These are phyloP conservation scores for Kurtzmaniella quercitrusa DNA, from an alignment of 1,139 yeast genomes.

Conservation along the genomic window DNA sequence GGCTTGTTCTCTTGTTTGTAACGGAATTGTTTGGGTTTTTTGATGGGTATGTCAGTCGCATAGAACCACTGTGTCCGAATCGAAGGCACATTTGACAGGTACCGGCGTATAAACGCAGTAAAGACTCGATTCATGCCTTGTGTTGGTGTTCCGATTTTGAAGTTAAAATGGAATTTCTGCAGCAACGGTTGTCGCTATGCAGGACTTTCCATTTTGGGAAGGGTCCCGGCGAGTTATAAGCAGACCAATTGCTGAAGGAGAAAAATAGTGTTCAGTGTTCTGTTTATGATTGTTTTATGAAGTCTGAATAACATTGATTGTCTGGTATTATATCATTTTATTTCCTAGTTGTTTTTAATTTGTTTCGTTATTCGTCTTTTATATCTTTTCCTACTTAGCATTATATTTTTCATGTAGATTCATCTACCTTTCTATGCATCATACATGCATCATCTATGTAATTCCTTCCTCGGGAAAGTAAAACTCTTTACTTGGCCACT, in stretches of 20 bases:
- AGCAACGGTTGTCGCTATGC: not conserved
- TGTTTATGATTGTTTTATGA: no score
- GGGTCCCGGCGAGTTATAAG: not conserved
- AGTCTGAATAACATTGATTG: no score
- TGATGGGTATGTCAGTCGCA: slow-evolving; percentile 72
- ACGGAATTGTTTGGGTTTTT: slow-evolving; percentile 59
- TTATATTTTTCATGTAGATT: no score
- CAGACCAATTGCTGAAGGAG: no score
- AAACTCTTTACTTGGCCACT: slow-evolving; percentile 58
- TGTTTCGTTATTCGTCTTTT: no score
- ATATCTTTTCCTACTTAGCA: no score
- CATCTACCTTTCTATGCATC: no score
- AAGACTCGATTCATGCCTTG: not conserved
- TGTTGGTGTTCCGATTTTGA: not conserved
- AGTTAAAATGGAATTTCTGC: not conserved
- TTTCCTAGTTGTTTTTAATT: no score
- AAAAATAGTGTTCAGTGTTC: no score
- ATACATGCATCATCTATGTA: no score
- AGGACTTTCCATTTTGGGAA: not conserved
- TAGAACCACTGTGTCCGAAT: slow-evolving; percentile 60
- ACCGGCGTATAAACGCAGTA: not conserved
- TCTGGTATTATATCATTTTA: no score
- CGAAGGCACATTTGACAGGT: slow-evolving; percentile 10
- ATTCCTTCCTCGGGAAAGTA: slow-evolving; percentile 43
- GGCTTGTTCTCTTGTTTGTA: slow-evolving; percentile 50